A percentile compares a stretch with the other conserved stretches of the same genome.
Evolutionary conservation across 352 stramenopile species (phyloP).

Genomic region (Pythium insidiosum): DNA sequence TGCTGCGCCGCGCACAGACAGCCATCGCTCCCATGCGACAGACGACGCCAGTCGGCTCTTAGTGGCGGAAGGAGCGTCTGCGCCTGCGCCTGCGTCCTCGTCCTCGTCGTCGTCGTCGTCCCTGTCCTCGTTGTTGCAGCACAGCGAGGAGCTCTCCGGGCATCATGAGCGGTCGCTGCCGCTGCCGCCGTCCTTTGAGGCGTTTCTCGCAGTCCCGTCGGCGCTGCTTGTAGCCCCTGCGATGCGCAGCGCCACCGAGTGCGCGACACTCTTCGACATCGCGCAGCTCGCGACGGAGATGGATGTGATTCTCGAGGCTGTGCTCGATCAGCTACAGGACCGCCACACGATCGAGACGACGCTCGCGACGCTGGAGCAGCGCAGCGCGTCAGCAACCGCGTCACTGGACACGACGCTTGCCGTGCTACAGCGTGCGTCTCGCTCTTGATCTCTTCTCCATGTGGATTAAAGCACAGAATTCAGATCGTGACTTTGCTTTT

Average conservation of each 20-base stretch:
- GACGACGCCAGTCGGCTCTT: no score
- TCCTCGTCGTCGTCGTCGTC: no score
- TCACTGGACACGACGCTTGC: conserved; percentile 18
- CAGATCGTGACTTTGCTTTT: no score
- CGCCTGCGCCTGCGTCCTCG: no score
- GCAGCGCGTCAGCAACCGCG: background rate
- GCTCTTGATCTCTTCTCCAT: no score
- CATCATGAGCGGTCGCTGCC: no score
- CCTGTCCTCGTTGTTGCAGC: no score
- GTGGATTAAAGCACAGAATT: no score
- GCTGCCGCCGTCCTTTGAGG: conserved; percentile 12
- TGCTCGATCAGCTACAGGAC: conserved; percentile 29
- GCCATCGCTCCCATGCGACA: no score
- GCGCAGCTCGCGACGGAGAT: conserved; percentile 21
- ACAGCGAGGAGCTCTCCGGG: no score
- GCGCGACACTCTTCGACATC: conserved; percentile 22
- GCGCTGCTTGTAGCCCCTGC: conserved; percentile 12
- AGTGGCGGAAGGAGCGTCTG: no score
- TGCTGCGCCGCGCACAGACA: no score
- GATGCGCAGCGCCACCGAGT: conserved; percentile 9
- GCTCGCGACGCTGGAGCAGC: background rate
- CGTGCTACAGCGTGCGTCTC: conserved; percentile 19
- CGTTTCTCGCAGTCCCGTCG: conserved; percentile 16
- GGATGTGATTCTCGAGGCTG: conserved; percentile 20
- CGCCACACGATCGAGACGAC: conserved; percentile 7